Base-by-base conservation (phyloP, 2,329 filamentous ascomycete genomes). In the Fusarium kyushuense region DNA sequence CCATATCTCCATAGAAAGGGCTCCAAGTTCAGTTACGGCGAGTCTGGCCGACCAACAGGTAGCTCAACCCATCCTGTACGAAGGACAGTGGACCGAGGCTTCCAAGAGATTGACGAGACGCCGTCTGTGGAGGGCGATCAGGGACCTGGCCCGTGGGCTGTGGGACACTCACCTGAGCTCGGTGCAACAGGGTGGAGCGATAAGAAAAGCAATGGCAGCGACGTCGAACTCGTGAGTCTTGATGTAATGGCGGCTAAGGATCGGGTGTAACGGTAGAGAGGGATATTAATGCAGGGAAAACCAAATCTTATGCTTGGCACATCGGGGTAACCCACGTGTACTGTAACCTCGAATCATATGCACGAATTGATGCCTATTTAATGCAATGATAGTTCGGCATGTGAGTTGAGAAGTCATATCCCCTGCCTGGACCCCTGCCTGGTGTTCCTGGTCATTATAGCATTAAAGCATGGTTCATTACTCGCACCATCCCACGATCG, bases 91-190 rank as follows among this genome's bases (percentile, higher is more conserved):
- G 47, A 38, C 23, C 47, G 42, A 9, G 64, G 68, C 3, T 70
- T 71, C 16, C 54, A 61, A 16, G 68, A 71, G 32, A 55, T 70
- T 12, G 67, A 68, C n/a, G 68, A 70, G 32, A 32, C 41, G 2
- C 49, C 64, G 5, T 68, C 52, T 4, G 19, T 51, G 11, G 64
- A 41, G 4, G 58, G 49, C 6, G 23, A 36, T 9, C 11, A 36
- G 3, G 46, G 45, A 2, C 36, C 43, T 11, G 25, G 36, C 3
- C 33, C 43, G 7, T 53, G 52, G 47, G 21, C 40, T 30, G 47
- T 45, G 13, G 25, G 48, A 12, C 48, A 52, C 27, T 67, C 58
- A 3, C 33, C 40, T 4, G 64, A 65, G 5, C 27, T 68, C 16
- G 33, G 38, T 8, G 45, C n/a, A 30, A 51, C 47, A n/a, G 54